These are phyloP conservation scores for Diutina siamensis DNA, from an alignment of 1,139 yeast species.

Conservation along the genomic window DNA sequence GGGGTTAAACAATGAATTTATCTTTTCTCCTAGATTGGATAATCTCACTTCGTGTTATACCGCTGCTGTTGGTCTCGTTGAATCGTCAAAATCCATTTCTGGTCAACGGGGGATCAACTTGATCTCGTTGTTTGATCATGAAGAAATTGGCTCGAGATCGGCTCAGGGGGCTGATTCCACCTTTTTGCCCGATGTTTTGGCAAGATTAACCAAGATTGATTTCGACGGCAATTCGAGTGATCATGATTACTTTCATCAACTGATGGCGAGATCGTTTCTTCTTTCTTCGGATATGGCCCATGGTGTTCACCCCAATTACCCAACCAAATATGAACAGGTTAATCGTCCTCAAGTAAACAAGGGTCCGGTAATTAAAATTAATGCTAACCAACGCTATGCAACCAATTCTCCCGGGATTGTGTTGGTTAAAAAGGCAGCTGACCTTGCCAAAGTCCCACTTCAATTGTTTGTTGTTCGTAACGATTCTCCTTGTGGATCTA, in stretches of 20 bases:
- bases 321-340: slow-evolving; percentile 57
- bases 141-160: slow-evolving; percentile 85
- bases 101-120: slow-evolving; percentile 56
- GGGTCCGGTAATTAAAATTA: slow-evolving; percentile 89
- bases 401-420: slow-evolving; percentile 89
- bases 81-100: slow-evolving; percentile 6
- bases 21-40: slow-evolving; percentile 89
- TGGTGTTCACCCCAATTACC: slow-evolving; percentile 90
- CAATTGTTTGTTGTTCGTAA: slow-evolving; percentile 84
- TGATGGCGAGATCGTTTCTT: slow-evolving; percentile 67
- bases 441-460: slow-evolving; percentile 51
- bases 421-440: slow-evolving; percentile 62
- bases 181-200: slow-evolving; percentile 67
- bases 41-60: slow-evolving; percentile 82
- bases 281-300: slow-evolving; percentile 95
- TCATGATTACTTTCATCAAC: slow-evolving; percentile 4
- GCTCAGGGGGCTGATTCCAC: slow-evolving; percentile 97
- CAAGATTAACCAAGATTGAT: slow-evolving; percentile 45
- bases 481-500: slow-evolving; percentile 91
- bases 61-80: slow-evolving; percentile 57
- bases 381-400: slow-evolving; percentile 91
- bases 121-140: slow-evolving; percentile 84
- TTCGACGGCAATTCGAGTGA: slow-evolving; percentile 10
- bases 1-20: slow-evolving; percentile 81
- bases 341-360: slow-evolving; percentile 74